Percentiles rank a stretch among this genome's conserved stretches.
Conservation (phyloP, 176 grass and related monocot genomes). For the Stipa capillata region DNA sequence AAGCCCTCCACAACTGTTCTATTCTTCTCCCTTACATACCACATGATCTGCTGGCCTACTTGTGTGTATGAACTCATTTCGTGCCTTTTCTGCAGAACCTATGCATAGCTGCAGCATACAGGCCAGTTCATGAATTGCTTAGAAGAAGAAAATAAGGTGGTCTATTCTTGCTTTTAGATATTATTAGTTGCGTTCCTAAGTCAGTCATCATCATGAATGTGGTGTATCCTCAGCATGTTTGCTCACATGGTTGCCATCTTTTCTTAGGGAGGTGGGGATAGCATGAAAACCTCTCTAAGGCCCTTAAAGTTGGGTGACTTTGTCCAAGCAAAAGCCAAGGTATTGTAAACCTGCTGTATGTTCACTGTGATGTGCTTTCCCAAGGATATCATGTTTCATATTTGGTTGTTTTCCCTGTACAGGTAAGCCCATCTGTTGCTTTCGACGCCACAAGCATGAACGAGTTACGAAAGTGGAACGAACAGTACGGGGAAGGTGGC, state of each 20-base stretch:
- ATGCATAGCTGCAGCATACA: conserved; percentile 86
- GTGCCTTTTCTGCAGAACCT: conserved; percentile 54
- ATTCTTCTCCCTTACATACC: not conserved
- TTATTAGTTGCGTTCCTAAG: not conserved
- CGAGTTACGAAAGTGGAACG: conserved; percentile 88
- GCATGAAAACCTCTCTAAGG: conserved; percentile 37
- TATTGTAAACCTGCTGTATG: conserved; percentile 14
- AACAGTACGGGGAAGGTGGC: conserved; percentile 83
- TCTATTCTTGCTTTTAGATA: conserved; percentile 1
- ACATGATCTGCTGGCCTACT: not conserved
- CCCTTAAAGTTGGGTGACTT: conserved; percentile 71
- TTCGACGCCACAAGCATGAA: conserved; percentile 87
- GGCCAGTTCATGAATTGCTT: conserved; percentile 89
- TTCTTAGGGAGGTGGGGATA: conserved; percentile 33
- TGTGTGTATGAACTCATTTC: not conserved
- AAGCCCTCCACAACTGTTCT: not conserved
- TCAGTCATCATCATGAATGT: not conserved
- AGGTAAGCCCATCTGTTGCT: conserved; percentile 82
- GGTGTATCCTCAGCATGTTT: not conserved
- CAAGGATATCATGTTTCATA: not conserved
- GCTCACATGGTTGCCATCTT: conserved; percentile 14
- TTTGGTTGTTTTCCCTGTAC: not conserved
- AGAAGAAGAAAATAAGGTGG: conserved; percentile 62
- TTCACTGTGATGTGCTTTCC: not conserved
- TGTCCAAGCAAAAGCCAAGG: conserved; percentile 88